These are phyloP conservation scores for Lenwebbia sp. DNA, from an alignment of 345 rosid genomes.

Conservation along the genomic window DNA sequence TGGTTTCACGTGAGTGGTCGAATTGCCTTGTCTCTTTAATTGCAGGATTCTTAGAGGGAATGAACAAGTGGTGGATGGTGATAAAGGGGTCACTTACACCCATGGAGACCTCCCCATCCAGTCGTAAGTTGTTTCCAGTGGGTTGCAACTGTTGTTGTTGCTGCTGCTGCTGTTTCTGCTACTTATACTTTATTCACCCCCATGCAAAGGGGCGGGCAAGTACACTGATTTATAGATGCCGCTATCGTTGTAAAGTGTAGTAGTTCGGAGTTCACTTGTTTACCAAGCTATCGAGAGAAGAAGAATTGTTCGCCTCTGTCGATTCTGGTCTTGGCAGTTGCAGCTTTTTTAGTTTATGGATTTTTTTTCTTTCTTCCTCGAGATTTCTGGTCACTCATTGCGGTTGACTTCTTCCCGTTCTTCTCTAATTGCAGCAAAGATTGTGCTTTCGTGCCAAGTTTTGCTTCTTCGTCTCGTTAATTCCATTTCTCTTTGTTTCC, in stretches of 20 bases:
- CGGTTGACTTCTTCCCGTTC: too few species aligned
- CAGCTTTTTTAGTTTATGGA: neutral
- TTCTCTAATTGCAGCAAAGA: too few species aligned
- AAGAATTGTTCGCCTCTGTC: neutral
- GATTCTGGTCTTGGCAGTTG: neutral
- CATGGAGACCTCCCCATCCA: conserved; percentile 50
- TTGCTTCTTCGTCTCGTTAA: too few species aligned
- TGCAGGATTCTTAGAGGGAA: conserved; percentile 90
- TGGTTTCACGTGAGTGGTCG: neutral
- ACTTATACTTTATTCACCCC: too few species aligned
- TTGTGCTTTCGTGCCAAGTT: too few species aligned
- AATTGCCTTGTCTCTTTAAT: neutral
- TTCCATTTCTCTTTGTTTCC: too few species aligned
- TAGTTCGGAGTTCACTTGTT: neutral
- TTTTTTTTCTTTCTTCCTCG: too few species aligned
- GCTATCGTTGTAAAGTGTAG: neutral
- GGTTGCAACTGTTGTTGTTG: neutral
- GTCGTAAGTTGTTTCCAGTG: neutral
- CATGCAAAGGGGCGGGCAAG: too few species aligned
- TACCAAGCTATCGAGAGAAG: neutral
- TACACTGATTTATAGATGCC: neutral
- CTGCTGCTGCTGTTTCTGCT: too few species aligned
- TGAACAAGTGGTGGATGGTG: conserved; percentile 93
- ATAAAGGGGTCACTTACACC: conserved; percentile 58
- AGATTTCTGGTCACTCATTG: too few species aligned